A percentile compares a stretch with the other conserved stretches of the same genome.
phyloP scores from a whole-genome alignment of 495 filamentous ascomycete species.

The Pyronema omphalodes region DNA sequence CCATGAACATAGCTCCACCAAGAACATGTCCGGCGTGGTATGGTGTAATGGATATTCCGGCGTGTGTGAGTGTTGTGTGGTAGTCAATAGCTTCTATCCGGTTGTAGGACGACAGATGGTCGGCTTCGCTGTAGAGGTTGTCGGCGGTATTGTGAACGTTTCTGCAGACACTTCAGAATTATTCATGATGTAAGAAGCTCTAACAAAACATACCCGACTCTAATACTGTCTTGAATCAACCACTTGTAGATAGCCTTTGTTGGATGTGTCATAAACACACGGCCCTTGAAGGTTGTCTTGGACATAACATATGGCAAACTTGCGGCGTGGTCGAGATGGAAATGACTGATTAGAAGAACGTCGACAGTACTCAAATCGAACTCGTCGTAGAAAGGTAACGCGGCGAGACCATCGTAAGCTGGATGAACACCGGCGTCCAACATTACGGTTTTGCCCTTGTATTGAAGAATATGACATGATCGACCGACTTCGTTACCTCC shows the following conservation, averaged over 20 bases:
- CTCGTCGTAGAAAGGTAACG: slow-evolving; percentile 93
- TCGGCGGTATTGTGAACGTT: slow-evolving; percentile 23
- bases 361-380: slow-evolving; percentile 96
- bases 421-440: slow-evolving; percentile 94
- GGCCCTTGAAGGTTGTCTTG: slow-evolving; percentile 91
- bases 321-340: slow-evolving; percentile 92
- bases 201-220: slow-evolving; percentile 40
- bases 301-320: slow-evolving; percentile 91
- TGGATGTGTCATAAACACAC: slow-evolving; percentile 97
- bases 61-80: slow-evolving; percentile 90
- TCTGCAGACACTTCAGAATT: slow-evolving; percentile 1
- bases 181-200: background rate
- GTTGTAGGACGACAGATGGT: slow-evolving; percentile 81
- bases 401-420: slow-evolving; percentile 86
- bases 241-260: slow-evolving; percentile 99
- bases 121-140: slow-evolving; percentile 72
- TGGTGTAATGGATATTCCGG: slow-evolving; percentile 86
- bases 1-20: slow-evolving; percentile 94
- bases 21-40: slow-evolving; percentile 94
- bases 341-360: slow-evolving; percentile 95
- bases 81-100: slow-evolving; percentile 95
- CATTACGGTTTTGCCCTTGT: slow-evolving; percentile 99
- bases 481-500: slow-evolving; percentile 94
- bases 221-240: slow-evolving; percentile 90
- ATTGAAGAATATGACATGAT: slow-evolving; percentile 94